Evolutionary conservation across 2,329 filamentous ascomycete species (phyloP).

Genomic region (Epichloe sibirici): DNA sequence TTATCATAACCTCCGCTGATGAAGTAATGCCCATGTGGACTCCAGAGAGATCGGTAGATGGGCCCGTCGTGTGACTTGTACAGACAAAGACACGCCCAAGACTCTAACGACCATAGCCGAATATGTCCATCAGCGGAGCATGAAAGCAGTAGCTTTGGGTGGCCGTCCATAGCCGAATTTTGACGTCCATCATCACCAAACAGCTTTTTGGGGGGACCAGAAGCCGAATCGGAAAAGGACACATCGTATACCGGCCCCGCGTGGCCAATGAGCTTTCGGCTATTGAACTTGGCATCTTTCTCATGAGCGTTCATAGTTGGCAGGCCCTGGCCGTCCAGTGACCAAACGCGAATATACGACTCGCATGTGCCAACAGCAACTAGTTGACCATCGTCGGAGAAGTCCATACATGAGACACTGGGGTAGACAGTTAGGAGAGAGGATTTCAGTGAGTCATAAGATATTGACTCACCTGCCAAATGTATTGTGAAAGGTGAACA

Average conservation of each 20-base stretch:
- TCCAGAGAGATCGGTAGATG: conserved; percentile 79
- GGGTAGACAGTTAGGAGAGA: not conserved
- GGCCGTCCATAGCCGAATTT: conserved; percentile 34
- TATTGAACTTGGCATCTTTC: conserved; percentile 48
- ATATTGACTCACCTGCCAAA: conserved; percentile 58
- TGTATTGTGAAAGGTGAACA: conserved; percentile 98
- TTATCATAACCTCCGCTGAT: conserved; percentile 78
- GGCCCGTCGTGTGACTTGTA: conserved; percentile 91
- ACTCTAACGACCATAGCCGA: conserved; percentile 84
- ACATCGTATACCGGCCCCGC: conserved; percentile 81
- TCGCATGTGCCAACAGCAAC: conserved; percentile 84
- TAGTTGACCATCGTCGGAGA: conserved; percentile 79
- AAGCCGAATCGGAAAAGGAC: conserved; percentile 67
- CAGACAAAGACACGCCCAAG: conserved; percentile 83
- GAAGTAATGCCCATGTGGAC: conserved; percentile 93
- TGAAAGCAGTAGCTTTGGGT: conserved; percentile 70
- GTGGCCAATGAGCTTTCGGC: conserved; percentile 72
- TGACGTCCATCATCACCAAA: conserved; percentile 36
- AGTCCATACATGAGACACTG: conserved; percentile 86
- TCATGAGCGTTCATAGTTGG: conserved; percentile 50
- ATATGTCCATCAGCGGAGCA: conserved; percentile 79
- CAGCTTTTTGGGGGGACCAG: conserved; percentile 34
- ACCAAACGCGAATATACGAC: conserved; percentile 93
- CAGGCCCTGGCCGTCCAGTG: conserved; percentile 72
- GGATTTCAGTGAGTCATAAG: not conserved